Percentiles rank a stretch among this genome's conserved stretches.
phyloP scores from a whole-genome alignment of 169 alveolate genomes.

The Eimeria falciformis region DNA sequence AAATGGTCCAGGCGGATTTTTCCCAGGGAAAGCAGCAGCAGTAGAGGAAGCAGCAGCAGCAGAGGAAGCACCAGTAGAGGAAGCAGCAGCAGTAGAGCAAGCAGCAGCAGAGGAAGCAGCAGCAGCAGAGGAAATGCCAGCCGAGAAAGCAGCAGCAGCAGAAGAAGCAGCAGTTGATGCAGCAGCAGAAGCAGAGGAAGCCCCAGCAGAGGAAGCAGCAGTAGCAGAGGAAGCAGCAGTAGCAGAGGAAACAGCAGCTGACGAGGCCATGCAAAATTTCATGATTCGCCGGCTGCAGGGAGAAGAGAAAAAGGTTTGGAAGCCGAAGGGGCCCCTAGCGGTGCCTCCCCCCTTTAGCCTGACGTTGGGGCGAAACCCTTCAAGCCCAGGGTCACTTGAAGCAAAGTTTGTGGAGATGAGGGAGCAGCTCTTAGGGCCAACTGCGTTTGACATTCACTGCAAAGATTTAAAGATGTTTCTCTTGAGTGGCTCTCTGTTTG shows the following conservation, averaged over 20 bases:
- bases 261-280: background rate
- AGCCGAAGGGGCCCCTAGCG: conserved; percentile 26
- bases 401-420: conserved; percentile 4
- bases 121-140: background rate
- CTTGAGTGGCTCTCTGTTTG: conserved; percentile 1
- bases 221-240: background rate
- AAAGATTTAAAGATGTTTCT: background rate
- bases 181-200: conserved; percentile 2
- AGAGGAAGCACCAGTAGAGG: background rate
- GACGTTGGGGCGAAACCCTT: conserved; percentile 32
- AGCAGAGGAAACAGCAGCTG: background rate
- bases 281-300: conserved; percentile 5
- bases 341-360: conserved; percentile 16
- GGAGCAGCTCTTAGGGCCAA: conserved; percentile 7
- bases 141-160: background rate
- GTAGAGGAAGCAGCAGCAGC: background rate
- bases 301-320: no score
- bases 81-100: background rate
- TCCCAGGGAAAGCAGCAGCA: background rate
- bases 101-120: background rate
- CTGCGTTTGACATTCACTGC: conserved; percentile 30
- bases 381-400: conserved; percentile 2
- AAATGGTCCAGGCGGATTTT: background rate
- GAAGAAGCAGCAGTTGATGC: background rate
- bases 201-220: background rate